A percentile compares a stretch with the other conserved stretches of the same genome.
Evolutionary conservation across 257 asterid genomes (phyloP).

Genomic region (Nicotiana otophora): DNA sequence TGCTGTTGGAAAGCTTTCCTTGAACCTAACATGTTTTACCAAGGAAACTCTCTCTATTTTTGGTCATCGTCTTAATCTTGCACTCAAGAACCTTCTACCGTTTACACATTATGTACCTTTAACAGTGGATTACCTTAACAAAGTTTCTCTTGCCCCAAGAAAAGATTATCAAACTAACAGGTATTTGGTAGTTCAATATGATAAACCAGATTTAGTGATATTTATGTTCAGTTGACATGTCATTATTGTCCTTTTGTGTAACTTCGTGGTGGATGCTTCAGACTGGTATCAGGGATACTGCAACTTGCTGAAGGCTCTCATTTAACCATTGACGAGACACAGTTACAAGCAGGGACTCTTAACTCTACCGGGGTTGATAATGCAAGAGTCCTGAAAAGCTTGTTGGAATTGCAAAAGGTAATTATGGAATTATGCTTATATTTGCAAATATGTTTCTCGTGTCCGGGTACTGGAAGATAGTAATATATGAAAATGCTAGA

Average conservation of each 20-base stretch:
- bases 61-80: constrained; percentile 45
- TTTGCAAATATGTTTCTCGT: not conserved
- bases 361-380: constrained; percentile 65
- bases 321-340: constrained; percentile 73
- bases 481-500: not conserved
- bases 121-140: constrained; percentile 66
- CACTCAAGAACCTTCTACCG: constrained; percentile 58
- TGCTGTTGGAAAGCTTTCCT: constrained; percentile 82
- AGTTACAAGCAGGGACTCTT: constrained; percentile 58
- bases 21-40: constrained; percentile 70
- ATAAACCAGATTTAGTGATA: not conserved
- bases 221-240: constrained; percentile 3
- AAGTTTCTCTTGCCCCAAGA: constrained; percentile 61
- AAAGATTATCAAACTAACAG: constrained; percentile 83
- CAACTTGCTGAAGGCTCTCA: constrained; percentile 90
- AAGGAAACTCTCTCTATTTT: constrained; percentile 60
- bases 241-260: not conserved
- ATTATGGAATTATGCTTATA: not conserved
- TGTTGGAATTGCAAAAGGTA: constrained; percentile 72
- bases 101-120: constrained; percentile 63
- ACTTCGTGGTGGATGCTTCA: constrained; percentile 20
- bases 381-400: constrained; percentile 43
- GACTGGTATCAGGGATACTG: constrained; percentile 61
- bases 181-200: constrained; percentile 24
- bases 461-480: not conserved